Percentiles rank a stretch among this genome's conserved stretches.
phyloP scores from a whole-genome alignment of 164 flowering plant species.

The Santalum album region DNA sequence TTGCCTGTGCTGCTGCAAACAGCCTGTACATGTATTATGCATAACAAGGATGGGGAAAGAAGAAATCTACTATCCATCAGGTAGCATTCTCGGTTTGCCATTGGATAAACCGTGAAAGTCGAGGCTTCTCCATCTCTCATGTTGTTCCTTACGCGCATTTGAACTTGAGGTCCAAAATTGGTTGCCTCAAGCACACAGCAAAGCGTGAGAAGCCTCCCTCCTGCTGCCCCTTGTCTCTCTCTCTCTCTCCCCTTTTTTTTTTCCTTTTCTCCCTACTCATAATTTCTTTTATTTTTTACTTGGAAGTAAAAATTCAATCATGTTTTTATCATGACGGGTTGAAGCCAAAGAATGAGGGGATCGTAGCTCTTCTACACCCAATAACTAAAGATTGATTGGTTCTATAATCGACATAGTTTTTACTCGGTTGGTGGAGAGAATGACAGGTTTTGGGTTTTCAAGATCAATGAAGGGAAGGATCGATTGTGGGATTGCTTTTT shows the following conservation, averaged over 20 bases:
- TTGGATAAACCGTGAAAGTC: too few relatives aligned
- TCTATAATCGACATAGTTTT: constrained; percentile 30
- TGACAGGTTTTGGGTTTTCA: too few relatives aligned
- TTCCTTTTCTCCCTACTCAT: too few relatives aligned
- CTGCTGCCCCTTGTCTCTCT: not conserved
- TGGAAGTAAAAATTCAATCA: too few relatives aligned
- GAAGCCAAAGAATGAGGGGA: constrained; percentile 33
- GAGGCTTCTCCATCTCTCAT: constrained; percentile 25
- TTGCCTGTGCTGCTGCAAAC: constrained; percentile 99
- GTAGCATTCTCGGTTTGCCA: too few relatives aligned
- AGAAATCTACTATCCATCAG: too few relatives aligned
- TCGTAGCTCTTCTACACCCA: constrained; percentile 54
- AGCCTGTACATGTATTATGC: constrained; percentile 99
- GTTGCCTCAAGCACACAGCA: constrained; percentile 32
- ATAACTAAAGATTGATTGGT: constrained; percentile 27
- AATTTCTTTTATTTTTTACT: too few relatives aligned
- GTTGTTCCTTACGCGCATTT: constrained; percentile 12
- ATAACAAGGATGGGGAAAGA: constrained; percentile 29
- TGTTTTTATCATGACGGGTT: constrained; percentile 36
- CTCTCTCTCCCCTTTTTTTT: not conserved
- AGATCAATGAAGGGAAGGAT: constrained; percentile 18
- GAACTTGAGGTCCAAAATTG: constrained; percentile 15
- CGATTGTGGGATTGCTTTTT: too few relatives aligned
- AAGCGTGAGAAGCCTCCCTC: constrained; percentile 30
- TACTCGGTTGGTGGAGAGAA: too few relatives aligned